A percentile compares a stretch with the other conserved stretches of the same genome.
Conservation (phyloP, 768 basidiomycete species). For the Gloeophyllum trabeum region DNA sequence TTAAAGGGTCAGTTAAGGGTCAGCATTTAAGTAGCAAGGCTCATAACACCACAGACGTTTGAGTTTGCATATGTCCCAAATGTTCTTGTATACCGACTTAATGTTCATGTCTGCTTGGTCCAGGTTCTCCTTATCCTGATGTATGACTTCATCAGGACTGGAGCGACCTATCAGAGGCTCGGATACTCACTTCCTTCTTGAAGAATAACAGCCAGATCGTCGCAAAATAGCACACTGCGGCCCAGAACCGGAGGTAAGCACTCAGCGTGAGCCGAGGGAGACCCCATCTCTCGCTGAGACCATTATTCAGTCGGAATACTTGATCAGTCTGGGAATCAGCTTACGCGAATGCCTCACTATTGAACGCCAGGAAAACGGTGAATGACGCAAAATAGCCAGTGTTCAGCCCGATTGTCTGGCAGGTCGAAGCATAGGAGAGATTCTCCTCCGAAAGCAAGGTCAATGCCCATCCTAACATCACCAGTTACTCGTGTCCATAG, state of each 20-base stretch:
- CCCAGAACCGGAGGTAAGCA: slow-evolving; percentile 83
- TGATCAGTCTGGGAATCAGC: slow-evolving; percentile 13
- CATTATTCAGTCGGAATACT: slow-evolving; percentile 1
- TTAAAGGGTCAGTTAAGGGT: too few relatives aligned
- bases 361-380: slow-evolving; percentile 95
- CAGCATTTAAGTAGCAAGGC: background rate
- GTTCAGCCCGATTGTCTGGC: slow-evolving; percentile 95
- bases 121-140: slow-evolving; percentile 61
- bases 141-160: background rate
- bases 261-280: slow-evolving; percentile 60
- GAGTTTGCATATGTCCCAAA: slow-evolving; percentile 88
- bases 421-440: slow-evolving; percentile 93
- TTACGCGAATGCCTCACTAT: slow-evolving; percentile 85
- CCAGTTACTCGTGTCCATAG: slow-evolving; percentile 20
- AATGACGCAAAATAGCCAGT: slow-evolving; percentile 94
- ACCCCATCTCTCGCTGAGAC: slow-evolving; percentile 59
- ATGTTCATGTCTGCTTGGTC: slow-evolving; percentile 85
- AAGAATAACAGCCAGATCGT: slow-evolving; percentile 82
- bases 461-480: slow-evolving; percentile 54
- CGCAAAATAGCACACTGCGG: slow-evolving; percentile 67
- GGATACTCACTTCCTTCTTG: slow-evolving; percentile 68
- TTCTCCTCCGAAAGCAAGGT: slow-evolving; percentile 87
- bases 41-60: slow-evolving; percentile 58
- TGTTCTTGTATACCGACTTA: slow-evolving; percentile 81
- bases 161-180: background rate